A percentile compares a stretch with the other conserved stretches of the same genome.
Evolutionary conservation across 2,329 filamentous ascomycete genomes (phyloP).

Genomic region (Ophiobolus disseminans): DNA sequence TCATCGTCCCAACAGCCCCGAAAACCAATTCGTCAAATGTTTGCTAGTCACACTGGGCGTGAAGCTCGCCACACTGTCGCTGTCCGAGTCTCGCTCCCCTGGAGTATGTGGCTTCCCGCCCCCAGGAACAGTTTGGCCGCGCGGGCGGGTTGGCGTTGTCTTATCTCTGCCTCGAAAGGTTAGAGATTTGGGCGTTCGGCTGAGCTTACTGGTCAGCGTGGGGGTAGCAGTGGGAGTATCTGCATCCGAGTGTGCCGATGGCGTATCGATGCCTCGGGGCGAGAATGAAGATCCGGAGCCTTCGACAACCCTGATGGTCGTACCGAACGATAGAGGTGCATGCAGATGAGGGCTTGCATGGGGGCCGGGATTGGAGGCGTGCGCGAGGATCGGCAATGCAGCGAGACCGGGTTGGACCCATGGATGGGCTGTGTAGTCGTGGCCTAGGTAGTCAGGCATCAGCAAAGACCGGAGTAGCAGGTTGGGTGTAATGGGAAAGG

Average conservation of each 20-base stretch:
- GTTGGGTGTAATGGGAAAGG: constrained; percentile 21
- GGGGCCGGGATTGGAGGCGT: constrained; percentile 8
- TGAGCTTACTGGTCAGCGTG: not conserved
- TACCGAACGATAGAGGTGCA: not conserved
- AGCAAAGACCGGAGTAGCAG: constrained; percentile 27
- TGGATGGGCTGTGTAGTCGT: constrained; percentile 31
- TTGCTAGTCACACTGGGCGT: constrained; percentile 35
- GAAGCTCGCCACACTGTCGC: constrained; percentile 27
- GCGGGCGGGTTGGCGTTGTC: constrained; percentile 22
- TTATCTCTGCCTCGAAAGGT: constrained; percentile 13
- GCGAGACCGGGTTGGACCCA: constrained; percentile 40
- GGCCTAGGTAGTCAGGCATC: no score
- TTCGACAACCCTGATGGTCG: constrained; percentile 19
- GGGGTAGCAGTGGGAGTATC: not conserved
- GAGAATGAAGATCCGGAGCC: constrained; percentile 4
- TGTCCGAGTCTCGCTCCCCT: constrained; percentile 5
- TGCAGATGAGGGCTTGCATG: no score
- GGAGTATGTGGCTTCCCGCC: not conserved
- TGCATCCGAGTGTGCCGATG: no score
- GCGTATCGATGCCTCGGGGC: no score
- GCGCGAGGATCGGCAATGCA: constrained; percentile 19
- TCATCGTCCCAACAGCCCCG: constrained; percentile 38
- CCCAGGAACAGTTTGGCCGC: constrained; percentile 27
- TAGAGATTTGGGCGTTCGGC: constrained; percentile 18
- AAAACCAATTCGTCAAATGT: constrained; percentile 43